phyloP scores from a whole-genome alignment of 2,329 filamentous ascomycete species.

The Apiospora sp. region DNA sequence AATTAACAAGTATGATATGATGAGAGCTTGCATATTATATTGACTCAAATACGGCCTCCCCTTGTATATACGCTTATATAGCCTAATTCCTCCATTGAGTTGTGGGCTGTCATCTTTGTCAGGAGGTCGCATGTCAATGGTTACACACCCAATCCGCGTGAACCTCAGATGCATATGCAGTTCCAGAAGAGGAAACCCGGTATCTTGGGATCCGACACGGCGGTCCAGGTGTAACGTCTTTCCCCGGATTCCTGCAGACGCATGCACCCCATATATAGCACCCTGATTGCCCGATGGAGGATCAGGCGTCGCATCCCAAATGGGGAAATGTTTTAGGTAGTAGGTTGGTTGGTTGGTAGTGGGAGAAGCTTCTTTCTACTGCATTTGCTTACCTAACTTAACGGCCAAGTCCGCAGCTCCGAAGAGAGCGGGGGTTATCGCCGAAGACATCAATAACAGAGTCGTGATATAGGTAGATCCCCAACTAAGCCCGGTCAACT shows the following conservation, averaged over 20 bases:
- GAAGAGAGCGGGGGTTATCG: background rate
- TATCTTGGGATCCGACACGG: background rate
- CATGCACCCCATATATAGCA: background rate
- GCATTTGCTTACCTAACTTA: background rate
- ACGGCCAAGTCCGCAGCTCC: background rate
- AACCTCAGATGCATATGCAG: background rate
- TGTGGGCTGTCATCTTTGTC: no score
- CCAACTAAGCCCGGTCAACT: no score
- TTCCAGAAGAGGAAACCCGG: conserved; percentile 2
- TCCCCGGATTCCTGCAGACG: background rate
- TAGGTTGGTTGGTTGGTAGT: background rate
- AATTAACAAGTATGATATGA: background rate
- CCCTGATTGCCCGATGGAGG: background rate
- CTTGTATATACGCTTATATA: background rate
- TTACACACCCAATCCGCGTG: background rate
- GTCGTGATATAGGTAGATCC: background rate
- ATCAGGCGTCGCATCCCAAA: conserved; percentile 7
- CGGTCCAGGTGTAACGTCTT: background rate
- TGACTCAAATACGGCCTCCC: no score
- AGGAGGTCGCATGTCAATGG: background rate
- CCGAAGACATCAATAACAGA: background rate
- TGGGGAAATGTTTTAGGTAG: background rate
- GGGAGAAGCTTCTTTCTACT: conserved; percentile 7
- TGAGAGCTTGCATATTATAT: background rate
- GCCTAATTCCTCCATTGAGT: background rate